Conservation (phyloP, 2,329 filamentous ascomycete genomes). For the Trichoderma hamatum region DNA sequence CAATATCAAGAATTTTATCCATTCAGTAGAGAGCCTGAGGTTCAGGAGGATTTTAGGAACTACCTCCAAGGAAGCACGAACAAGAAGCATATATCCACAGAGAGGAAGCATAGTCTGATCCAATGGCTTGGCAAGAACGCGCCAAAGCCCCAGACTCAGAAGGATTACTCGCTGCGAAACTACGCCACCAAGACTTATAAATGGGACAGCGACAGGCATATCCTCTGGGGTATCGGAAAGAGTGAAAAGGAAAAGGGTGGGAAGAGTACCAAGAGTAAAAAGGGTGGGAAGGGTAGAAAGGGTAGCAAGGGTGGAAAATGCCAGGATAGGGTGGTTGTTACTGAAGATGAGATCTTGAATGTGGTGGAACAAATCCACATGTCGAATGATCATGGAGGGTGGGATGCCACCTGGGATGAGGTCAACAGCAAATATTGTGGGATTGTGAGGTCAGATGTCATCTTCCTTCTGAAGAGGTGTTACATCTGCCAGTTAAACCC, state of each 20-base stretch:
- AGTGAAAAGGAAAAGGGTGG: background rate
- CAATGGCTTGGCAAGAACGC: constrained; percentile 4
- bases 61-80: background rate
- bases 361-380: constrained; percentile 25
- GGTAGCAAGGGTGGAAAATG: background rate
- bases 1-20: background rate
- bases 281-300: background rate
- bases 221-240: constrained; percentile 13
- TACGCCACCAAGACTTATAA: constrained; percentile 28
- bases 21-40: background rate
- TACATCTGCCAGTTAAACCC: constrained; percentile 17
- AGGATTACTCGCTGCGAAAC: constrained; percentile 28
- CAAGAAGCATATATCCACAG: background rate
- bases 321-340: constrained; percentile 15
- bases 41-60: background rate
- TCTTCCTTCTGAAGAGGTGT: constrained; percentile 28
- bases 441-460: constrained; percentile 29
- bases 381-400: constrained; percentile 26
- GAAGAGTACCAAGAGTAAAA: background rate
- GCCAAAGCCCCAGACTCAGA: constrained; percentile 19
- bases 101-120: background rate
- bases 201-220: constrained; percentile 18
- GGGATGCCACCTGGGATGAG: constrained; percentile 29
- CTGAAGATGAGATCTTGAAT: constrained; percentile 25
- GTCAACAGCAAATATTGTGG: constrained; percentile 27